Conservation (phyloP, 2,329 filamentous ascomycete genomes). For the Verticillium klebahnii region DNA sequence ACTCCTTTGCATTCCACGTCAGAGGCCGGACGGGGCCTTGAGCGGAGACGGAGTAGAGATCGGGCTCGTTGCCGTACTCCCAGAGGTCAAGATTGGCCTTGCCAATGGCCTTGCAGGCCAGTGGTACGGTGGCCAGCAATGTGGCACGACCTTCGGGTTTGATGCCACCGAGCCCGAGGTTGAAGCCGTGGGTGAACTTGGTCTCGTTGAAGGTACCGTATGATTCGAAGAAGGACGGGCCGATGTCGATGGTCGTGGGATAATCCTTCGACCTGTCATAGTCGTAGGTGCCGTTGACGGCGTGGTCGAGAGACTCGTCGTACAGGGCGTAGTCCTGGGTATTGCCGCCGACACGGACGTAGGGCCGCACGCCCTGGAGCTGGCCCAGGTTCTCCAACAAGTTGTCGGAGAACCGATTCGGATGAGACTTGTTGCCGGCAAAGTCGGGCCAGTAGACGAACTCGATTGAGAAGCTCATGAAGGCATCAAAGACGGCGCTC, state of each 20-base stretch:
- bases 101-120: conserved; percentile 52
- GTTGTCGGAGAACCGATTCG: conserved; percentile 57
- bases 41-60: conserved; percentile 49
- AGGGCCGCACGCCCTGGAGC: conserved; percentile 52
- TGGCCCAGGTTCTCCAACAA: conserved; percentile 51
- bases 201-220: conserved; percentile 52
- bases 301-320: conserved; percentile 43
- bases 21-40: conserved; percentile 47
- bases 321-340: conserved; percentile 63
- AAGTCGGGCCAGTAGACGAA: conserved; percentile 49
- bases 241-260: conserved; percentile 55
- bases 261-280: conserved; percentile 49
- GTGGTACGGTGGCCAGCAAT: conserved; percentile 46
- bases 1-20: conserved; percentile 49
- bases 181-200: conserved; percentile 59
- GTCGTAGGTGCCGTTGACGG: conserved; percentile 48
- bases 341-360: conserved; percentile 62
- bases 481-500: conserved; percentile 26
- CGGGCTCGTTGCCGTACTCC: conserved; percentile 63
- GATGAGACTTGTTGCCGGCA: conserved; percentile 45
- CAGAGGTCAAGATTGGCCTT: conserved; percentile 47
- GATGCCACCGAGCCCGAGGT: conserved; percentile 48
- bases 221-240: conserved; percentile 58
- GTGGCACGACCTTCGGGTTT: conserved; percentile 44
- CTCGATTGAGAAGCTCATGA: conserved; percentile 48